Evolutionary conservation across 2,329 filamentous ascomycete species (phyloP).

Genomic region (Beauveria asiatica): DNA sequence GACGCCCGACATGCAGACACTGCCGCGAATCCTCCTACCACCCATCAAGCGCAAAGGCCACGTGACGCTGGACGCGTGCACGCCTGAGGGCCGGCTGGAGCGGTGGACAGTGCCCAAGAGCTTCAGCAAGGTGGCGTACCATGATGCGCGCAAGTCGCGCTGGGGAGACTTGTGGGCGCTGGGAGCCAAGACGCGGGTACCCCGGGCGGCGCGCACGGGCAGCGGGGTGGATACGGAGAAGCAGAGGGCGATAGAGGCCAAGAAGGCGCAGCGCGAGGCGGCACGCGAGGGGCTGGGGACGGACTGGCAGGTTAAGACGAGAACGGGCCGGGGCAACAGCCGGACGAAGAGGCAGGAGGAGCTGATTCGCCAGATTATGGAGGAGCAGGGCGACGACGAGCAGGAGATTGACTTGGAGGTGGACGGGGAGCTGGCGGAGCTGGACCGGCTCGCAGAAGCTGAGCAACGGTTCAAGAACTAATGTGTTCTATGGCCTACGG

Average conservation of each 20-base stretch:
- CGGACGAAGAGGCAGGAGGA: constrained; percentile 28
- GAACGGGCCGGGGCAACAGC: constrained; percentile 33
- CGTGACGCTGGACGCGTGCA: constrained; percentile 85
- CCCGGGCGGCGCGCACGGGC: constrained; percentile 53
- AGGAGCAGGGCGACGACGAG: constrained; percentile 26
- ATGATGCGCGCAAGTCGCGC: constrained; percentile 77
- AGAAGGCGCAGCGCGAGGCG: constrained; percentile 31
- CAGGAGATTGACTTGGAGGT: constrained; percentile 21
- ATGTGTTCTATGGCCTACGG: background rate
- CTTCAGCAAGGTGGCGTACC: constrained; percentile 74
- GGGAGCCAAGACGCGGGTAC: constrained; percentile 76
- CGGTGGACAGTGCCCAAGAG: constrained; percentile 87
- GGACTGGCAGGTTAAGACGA: constrained; percentile 18
- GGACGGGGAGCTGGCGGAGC: constrained; percentile 20
- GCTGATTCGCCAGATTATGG: constrained; percentile 31
- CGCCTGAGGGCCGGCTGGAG: constrained; percentile 74
- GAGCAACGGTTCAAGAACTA: constrained; percentile 6
- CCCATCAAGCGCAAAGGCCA: constrained; percentile 85
- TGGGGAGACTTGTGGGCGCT: constrained; percentile 97
- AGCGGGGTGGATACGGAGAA: constrained; percentile 37
- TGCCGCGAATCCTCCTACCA: constrained; percentile 70
- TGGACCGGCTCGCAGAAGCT: constrained; percentile 4
- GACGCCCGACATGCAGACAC: constrained; percentile 50
- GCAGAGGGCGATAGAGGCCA: constrained; percentile 33
- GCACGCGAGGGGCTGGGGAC: constrained; percentile 24